These are phyloP conservation scores for Nemania abortiva DNA, from an alignment of 2,329 filamentous ascomycete genomes.

Conservation along the genomic window DNA sequence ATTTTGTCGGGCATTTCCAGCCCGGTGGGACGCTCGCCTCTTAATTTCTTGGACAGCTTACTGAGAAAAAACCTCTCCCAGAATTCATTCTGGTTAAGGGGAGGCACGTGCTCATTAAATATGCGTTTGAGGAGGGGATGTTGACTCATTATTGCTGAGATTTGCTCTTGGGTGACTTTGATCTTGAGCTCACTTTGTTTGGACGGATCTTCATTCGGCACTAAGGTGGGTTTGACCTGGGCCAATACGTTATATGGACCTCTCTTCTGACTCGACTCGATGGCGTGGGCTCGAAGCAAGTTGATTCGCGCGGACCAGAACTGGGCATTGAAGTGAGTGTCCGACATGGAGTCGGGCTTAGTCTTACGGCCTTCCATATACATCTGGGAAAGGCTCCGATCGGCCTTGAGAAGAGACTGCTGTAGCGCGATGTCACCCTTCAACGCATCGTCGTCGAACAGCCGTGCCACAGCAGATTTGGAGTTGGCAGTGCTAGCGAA, in stretches of 20 bases:
- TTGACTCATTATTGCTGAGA: constrained; percentile 91
- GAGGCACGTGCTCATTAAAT: constrained; percentile 93
- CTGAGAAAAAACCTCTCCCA: constrained; percentile 97
- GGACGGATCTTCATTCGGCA: constrained; percentile 54
- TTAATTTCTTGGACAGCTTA: constrained; percentile 88
- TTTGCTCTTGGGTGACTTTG: constrained; percentile 90
- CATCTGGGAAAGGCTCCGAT: constrained; percentile 79
- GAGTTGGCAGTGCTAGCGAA: constrained; percentile 77
- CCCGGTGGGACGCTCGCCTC: constrained; percentile 87
- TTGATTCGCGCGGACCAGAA: constrained; percentile 95
- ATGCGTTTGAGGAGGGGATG: constrained; percentile 90
- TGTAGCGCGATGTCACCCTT: constrained; percentile 85
- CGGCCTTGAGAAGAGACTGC: constrained; percentile 86
- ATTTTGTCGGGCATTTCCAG: constrained; percentile 80
- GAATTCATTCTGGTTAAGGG: constrained; percentile 82
- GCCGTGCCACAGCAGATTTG: constrained; percentile 68
- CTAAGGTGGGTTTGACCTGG: constrained; percentile 83
- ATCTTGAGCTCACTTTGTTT: constrained; percentile 75
- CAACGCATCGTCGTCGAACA: constrained; percentile 85
- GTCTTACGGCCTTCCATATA: constrained; percentile 87
- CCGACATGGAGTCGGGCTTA: constrained; percentile 86
- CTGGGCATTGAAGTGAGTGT: constrained; percentile 85
- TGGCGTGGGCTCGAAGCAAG: constrained; percentile 88
- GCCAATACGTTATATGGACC: constrained; percentile 95
- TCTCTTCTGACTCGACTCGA: constrained; percentile 86